Percentiles rank a stretch among this genome's conserved stretches.
Evolutionary conservation across 2,329 filamentous ascomycete species (phyloP).

Genomic region (Cladorrhinum sp.): DNA sequence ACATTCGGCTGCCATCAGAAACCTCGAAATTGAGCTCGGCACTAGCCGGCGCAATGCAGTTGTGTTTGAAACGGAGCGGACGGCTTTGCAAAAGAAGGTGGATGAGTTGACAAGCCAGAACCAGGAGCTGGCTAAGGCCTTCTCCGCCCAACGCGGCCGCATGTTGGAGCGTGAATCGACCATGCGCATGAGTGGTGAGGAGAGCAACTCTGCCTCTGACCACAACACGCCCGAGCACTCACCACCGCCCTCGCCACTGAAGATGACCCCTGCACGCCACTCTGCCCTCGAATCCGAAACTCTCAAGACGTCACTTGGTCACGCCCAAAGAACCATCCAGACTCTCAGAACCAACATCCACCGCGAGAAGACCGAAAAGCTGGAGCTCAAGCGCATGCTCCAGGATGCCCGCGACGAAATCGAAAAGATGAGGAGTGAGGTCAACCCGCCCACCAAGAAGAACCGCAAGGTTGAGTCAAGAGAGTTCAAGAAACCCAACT

Average conservation of each 20-base stretch:
- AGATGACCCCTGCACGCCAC: slow-evolving; percentile 79
- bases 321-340: slow-evolving; percentile 95
- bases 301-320: slow-evolving; percentile 86
- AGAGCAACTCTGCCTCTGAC: slow-evolving; percentile 63
- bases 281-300: slow-evolving; percentile 93
- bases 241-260: slow-evolving; percentile 84
- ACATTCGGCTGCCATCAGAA: slow-evolving; percentile 70
- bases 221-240: slow-evolving; percentile 82
- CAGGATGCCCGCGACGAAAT: slow-evolving; percentile 94
- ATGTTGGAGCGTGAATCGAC: slow-evolving; percentile 61
- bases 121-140: slow-evolving; percentile 80
- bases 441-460: slow-evolving; percentile 51
- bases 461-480: slow-evolving; percentile 62
- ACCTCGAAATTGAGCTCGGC: slow-evolving; percentile 85
- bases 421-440: slow-evolving; percentile 63
- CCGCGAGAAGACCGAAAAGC: slow-evolving; percentile 96
- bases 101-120: slow-evolving; percentile 88
- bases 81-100: slow-evolving; percentile 76
- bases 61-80: slow-evolving; percentile 73
- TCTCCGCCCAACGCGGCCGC: slow-evolving; percentile 69
- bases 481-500: slow-evolving; percentile 70
- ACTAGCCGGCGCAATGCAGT: slow-evolving; percentile 76
- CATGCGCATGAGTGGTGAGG: slow-evolving; percentile 58
- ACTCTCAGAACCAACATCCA: slow-evolving; percentile 93
- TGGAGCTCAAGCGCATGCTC: slow-evolving; percentile 90